Evolutionary conservation across 2,329 filamentous ascomycete species (phyloP).

Genomic region (Alternaria solani): DNA sequence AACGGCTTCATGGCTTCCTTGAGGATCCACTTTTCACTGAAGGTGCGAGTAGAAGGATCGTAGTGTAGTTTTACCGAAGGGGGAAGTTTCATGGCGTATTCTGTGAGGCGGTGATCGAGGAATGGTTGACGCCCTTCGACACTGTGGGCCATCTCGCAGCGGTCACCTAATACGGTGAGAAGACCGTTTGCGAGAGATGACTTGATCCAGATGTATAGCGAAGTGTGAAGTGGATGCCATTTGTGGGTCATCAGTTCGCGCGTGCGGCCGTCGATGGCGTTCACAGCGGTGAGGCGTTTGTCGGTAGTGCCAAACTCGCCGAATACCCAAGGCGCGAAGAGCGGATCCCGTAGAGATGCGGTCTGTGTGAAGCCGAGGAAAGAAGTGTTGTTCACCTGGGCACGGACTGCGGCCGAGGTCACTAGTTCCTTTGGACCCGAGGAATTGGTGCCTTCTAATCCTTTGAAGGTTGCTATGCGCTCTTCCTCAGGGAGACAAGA

Average conservation of each 20-base stretch:
- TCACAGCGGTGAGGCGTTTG: slow-evolving; percentile 21
- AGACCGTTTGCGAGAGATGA: slow-evolving; percentile 42
- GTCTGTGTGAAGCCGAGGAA: slow-evolving; percentile 25
- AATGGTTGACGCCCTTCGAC: slow-evolving; percentile 54
- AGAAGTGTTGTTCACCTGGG: slow-evolving; percentile 27
- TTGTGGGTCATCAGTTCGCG: slow-evolving; percentile 28
- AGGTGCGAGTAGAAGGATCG: slow-evolving; percentile 22
- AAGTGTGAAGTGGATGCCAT: slow-evolving; percentile 38
- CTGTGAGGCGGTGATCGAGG: slow-evolving; percentile 52
- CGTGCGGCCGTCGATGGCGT: slow-evolving; percentile 37
- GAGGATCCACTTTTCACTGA: slow-evolving; percentile 61
- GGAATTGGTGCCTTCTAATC: slow-evolving; percentile 15
- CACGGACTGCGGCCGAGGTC: slow-evolving; percentile 19
- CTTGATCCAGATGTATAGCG: slow-evolving; percentile 38
- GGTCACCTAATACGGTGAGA: slow-evolving; percentile 55
- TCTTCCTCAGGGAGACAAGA: slow-evolving; percentile 20
- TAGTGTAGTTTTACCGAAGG: slow-evolving; percentile 50
- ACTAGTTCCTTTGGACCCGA: slow-evolving; percentile 23
- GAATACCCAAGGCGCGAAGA: slow-evolving; percentile 21
- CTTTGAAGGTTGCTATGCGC: slow-evolving; percentile 17
- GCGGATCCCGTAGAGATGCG: slow-evolving; percentile 11
- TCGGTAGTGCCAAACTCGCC: slow-evolving; percentile 23
- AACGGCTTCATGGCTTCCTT: slow-evolving; percentile 61
- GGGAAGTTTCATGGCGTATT: slow-evolving; percentile 51
- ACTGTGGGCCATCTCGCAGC: slow-evolving; percentile 56